These are phyloP conservation scores for Biancaea sappan DNA, from an alignment of 306 rosid genomes.

Conservation along the genomic window DNA sequence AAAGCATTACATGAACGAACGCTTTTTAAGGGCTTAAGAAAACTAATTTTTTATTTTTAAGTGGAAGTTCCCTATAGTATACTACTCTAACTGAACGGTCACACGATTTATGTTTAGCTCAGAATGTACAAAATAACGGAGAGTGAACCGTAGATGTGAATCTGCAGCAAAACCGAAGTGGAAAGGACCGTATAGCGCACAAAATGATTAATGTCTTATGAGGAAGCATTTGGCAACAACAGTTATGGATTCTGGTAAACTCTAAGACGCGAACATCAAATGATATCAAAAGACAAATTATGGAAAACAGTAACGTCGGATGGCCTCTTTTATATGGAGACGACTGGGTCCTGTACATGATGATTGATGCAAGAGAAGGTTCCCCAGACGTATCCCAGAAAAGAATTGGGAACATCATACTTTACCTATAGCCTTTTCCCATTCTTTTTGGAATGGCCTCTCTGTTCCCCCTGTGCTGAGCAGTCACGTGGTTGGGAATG, in stretches of 20 bases:
- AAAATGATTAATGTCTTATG: background rate
- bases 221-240: background rate
- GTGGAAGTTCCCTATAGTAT: background rate
- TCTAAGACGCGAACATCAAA: too few relatives aligned
- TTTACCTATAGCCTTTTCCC: too few relatives aligned
- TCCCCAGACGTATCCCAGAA: too few relatives aligned
- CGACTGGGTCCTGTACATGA: background rate
- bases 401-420: too few relatives aligned
- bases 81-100: background rate
- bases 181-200: background rate
- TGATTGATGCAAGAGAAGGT: too few relatives aligned
- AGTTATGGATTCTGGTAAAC: background rate
- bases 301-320: background rate
- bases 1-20: background rate
- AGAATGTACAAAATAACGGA: background rate
- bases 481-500: too few relatives aligned
- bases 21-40: background rate
- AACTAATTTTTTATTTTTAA: too few relatives aligned
- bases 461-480: too few relatives aligned
- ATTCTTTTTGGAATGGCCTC: too few relatives aligned
- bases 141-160: background rate
- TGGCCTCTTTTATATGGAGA: background rate
- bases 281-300: too few relatives aligned
- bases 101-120: background rate
- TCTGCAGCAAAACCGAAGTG: background rate